Evolutionary conservation across 129 eudicot genomes (phyloP), one percentile per base, ranked within the genome.

Genomic region (Centrapalus pauciflorus): DNA sequence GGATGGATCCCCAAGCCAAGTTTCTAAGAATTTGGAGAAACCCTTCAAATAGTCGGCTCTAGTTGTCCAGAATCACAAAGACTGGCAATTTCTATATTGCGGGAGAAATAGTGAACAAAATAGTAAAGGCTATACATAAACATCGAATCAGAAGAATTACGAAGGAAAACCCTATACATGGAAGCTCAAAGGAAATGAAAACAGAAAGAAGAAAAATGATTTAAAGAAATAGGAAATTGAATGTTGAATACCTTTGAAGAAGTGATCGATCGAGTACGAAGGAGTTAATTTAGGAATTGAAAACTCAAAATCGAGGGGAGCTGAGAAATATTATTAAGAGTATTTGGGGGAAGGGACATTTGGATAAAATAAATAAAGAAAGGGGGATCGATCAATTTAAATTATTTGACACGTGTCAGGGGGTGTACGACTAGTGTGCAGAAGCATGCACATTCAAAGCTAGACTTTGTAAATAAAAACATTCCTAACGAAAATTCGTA

Each of bases 181-280:
- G 30, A 41, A 68, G 25, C 54, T 38, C 21, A 5, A 65, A 19
- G 25, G 26, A 28, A 60, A 65, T 28, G 3, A 30, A 49, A 62
- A 73, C 7, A 14, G 2, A 61, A 14, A 65, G n/a, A n/a, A n/a
- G n/a, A n/a, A n/a, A n/a, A n/a, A n/a, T n/a, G n/a, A n/a, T n/a
- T n/a, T n/a, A n/a, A n/a, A 29, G 5, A 7, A 4, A 12, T 0
- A 38, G 0, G 59, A 43, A 54, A 64, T 40, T 9, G 38, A 17
- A 20, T 10, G 4, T 64, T 10, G 58, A 46, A 30, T 74, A 74
- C 79, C 79, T 74, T 54, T 9, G 49, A 43, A 54, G 72, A 73
- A 73, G 72, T 29, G 66, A 64, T 64, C 26, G 64, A 68, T n/a
- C n/a, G n/a, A n/a, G n/a, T n/a, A n/a, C n/a, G 74, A 55, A 68